Percentiles rank a stretch among this genome's conserved stretches.
Conservation (phyloP, 257 asterid species). For the Solanum etuberosum region DNA sequence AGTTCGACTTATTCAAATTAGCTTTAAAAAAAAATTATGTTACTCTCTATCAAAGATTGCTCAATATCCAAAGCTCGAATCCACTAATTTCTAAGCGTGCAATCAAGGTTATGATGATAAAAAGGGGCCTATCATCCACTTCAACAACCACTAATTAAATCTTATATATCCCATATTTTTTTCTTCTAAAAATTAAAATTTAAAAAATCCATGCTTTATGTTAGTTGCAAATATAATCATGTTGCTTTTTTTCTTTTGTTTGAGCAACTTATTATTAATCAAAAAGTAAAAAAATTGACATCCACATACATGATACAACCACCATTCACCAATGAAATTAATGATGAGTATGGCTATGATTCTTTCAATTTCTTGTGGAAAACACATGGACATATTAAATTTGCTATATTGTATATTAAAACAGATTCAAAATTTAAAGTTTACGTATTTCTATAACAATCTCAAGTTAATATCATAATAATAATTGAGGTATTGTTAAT, state of each 20-base stretch:
- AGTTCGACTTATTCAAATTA: background rate
- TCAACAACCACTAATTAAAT: background rate
- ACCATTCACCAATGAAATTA: constrained; percentile 1
- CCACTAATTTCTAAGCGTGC: constrained; percentile 33
- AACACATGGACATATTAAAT: background rate
- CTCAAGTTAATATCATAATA: no score
- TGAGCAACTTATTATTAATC: background rate
- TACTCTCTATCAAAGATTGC: background rate
- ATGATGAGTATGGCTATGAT: background rate
- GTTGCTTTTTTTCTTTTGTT: background rate
- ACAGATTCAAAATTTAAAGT: background rate
- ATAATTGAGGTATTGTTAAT: background rate
- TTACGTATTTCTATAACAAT: fast-evolving
- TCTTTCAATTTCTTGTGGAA: background rate
- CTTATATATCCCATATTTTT: background rate
- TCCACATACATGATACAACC: background rate
- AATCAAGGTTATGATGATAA: constrained; percentile 22
- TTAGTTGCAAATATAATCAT: background rate
- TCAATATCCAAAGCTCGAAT: background rate
- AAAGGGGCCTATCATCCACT: constrained; percentile 17
- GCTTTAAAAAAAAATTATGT: no score
- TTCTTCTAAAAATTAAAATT: background rate
- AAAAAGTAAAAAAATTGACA: background rate
- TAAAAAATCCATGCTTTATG: background rate
- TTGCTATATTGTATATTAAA: no score